Evolutionary conservation across 2,329 filamentous ascomycete genomes (phyloP).

Genomic region (Lecanosticta acicola): DNA sequence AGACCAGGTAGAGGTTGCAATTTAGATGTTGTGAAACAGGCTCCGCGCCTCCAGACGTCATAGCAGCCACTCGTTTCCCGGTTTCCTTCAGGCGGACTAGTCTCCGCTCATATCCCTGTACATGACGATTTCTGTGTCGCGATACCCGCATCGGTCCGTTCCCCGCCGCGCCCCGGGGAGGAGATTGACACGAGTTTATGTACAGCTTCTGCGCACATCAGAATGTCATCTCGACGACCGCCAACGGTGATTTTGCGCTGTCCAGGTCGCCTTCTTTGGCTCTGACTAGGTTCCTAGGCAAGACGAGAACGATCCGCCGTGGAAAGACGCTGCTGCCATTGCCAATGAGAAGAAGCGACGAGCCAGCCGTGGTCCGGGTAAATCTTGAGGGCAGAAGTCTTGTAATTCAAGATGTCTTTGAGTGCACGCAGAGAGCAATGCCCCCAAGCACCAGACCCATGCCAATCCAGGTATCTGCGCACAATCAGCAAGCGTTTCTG

Average conservation of each 20-base stretch:
- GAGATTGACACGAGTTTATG: too few relatives aligned
- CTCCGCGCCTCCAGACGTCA: not conserved
- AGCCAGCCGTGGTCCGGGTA: not conserved
- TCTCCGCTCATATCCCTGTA: not conserved
- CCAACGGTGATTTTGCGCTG: too few relatives aligned
- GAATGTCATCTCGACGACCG: too few relatives aligned
- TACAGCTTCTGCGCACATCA: too few relatives aligned
- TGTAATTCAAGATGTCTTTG: constrained; percentile 35
- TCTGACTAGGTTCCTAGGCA: too few relatives aligned
- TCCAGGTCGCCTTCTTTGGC: too few relatives aligned
- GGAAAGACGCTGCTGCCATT: too few relatives aligned
- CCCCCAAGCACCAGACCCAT: constrained; percentile 74
- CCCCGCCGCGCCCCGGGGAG: too few relatives aligned
- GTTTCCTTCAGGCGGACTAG: not conserved
- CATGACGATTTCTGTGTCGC: too few relatives aligned
- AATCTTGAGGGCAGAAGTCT: not conserved
- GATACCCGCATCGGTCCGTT: too few relatives aligned
- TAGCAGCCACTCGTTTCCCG: constrained; percentile 1
- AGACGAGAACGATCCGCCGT: too few relatives aligned
- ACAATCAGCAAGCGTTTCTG: constrained; percentile 9
- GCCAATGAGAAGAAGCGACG: too few relatives aligned
- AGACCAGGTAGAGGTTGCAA: not conserved
- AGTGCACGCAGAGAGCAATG: constrained; percentile 75
- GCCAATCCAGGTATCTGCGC: constrained; percentile 71
- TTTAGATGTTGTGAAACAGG: not conserved